Evolutionary conservation across 352 stramenopile genomes (phyloP), one percentile per base, ranked within the genome.

Genomic region (Phytophthora hibernalis): DNA sequence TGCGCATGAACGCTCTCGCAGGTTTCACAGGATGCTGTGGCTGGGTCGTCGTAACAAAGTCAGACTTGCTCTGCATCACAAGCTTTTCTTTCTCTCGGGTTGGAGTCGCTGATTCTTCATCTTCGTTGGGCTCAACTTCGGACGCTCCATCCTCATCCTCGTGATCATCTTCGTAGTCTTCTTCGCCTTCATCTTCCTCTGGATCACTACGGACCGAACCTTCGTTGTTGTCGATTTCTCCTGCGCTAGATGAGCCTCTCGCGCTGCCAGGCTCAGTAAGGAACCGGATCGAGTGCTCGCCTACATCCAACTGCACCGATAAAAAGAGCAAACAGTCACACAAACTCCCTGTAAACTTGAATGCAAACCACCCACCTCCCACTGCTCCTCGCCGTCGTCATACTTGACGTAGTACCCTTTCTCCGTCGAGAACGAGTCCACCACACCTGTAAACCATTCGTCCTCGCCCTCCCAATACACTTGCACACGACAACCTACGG

Each of bases 351-450:
- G 38, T 21, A 44, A 44, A 44, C 16, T 44, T 22, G 38, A 44
- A 8, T 6, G 38, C 22, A 48, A 53, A 52, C 33, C 44, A 11
- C 44, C 16, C 24, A 73, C 72, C 80, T 93, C 85, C 85, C 85
- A 93, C 57, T 91, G 85, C 66, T 90, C 73, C 50, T 93, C 83
- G 28, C 85, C 82, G 57, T 93, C 85, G 49, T 90, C 82, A 45
- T 93, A 93, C 52, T 77, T 57, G n/a, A 93, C 68, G 55, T 80
- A 89, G 53, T 83, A 90, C 16, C 84, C 82, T 26, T 50, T 72
- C 15, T 74, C 60, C 1, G 53, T 20, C 1, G 65, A 65, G 28
- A 75, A 85, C 1, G 57, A 49, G 10, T 30, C 53, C n/a, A 92
- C 70, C n/a, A 77, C 59, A 11, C 85, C 85, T 5, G 88, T 72